Percentiles rank a stretch among this genome's conserved stretches.
These are phyloP conservation scores for Hexamita inflata DNA, from an alignment of 208 protist species.

Conservation along the genomic window DNA sequence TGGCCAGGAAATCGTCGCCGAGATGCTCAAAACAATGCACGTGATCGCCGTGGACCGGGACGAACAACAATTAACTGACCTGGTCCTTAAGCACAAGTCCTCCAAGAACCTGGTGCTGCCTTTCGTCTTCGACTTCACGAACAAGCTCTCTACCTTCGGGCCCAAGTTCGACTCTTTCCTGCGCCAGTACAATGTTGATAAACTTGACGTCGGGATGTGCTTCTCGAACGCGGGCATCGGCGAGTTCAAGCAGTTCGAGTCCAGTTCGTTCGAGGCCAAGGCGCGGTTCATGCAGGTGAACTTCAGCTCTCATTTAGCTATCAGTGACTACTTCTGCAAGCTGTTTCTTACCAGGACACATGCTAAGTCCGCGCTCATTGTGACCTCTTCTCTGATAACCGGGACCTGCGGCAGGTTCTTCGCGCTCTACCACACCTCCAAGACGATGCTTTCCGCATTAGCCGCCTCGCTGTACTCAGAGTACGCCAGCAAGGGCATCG, in stretches of 20 bases:
- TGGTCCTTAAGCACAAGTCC: no score
- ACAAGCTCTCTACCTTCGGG: background rate
- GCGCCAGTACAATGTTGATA: background rate
- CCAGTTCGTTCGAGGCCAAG: background rate
- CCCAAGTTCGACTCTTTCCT: background rate
- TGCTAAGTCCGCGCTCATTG: background rate
- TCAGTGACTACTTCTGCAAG: conserved; percentile 19
- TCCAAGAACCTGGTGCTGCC: no score
- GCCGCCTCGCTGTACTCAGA: conserved; percentile 4
- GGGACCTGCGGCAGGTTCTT: background rate
- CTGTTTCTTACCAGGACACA: background rate
- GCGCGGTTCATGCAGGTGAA: background rate
- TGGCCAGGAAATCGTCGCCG: no score
- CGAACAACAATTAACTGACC: no score
- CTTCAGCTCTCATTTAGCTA: background rate
- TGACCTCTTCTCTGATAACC: background rate
- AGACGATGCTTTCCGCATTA: background rate
- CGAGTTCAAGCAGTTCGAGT: conserved; percentile 1
- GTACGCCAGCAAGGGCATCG: background rate
- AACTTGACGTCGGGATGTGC: background rate
- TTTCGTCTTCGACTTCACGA: no score
- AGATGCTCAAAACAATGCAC: no score
- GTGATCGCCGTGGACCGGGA: no score
- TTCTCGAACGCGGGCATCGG: background rate
- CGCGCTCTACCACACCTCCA: conserved; percentile 8